Evolutionary conservation across 352 stramenopile genomes (phyloP).

Genomic region (Pythium vanterpoolii): DNA sequence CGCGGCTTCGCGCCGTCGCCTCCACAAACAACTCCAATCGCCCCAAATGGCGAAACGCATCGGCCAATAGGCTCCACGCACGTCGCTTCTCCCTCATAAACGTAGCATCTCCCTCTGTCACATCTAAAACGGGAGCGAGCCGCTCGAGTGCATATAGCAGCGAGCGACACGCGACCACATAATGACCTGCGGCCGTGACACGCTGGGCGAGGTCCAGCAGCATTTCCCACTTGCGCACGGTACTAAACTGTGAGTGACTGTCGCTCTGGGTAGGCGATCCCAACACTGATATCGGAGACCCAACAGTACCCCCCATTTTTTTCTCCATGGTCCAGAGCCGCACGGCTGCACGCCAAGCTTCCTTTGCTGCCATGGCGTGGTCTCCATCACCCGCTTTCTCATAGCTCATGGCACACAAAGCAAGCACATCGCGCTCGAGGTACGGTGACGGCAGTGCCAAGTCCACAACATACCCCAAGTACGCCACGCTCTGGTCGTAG

Average conservation of each 20-base stretch:
- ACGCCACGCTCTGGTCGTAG: conserved; percentile 54
- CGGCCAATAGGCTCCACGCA: conserved; percentile 54
- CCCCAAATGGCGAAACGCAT: conserved; percentile 60
- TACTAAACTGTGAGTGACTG: neutral
- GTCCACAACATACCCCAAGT: conserved; percentile 59
- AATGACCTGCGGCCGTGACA: conserved; percentile 43
- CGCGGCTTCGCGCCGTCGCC: conserved; percentile 27
- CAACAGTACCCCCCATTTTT: conserved; percentile 3
- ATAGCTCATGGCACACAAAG: conserved; percentile 51
- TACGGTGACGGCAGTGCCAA: conserved; percentile 43
- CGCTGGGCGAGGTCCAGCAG: conserved; percentile 49
- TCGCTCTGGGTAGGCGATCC: neutral
- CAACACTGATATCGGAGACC: too few species aligned
- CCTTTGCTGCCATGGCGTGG: conserved; percentile 18
- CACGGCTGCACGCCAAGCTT: conserved; percentile 58
- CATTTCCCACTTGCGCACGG: conserved; percentile 41
- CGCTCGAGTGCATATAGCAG: conserved; percentile 49
- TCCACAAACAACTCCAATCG: conserved; percentile 50
- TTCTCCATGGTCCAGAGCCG: conserved; percentile 51
- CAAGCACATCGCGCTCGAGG: conserved; percentile 54
- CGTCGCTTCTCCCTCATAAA: conserved; percentile 16
- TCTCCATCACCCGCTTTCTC: conserved; percentile 24
- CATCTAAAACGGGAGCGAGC: neutral
- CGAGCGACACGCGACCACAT: conserved; percentile 39
- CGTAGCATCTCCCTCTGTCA: neutral